Evolutionary conservation across 2,329 filamentous ascomycete genomes (phyloP).

Genomic region (Pyrenochaeta sp.): DNA sequence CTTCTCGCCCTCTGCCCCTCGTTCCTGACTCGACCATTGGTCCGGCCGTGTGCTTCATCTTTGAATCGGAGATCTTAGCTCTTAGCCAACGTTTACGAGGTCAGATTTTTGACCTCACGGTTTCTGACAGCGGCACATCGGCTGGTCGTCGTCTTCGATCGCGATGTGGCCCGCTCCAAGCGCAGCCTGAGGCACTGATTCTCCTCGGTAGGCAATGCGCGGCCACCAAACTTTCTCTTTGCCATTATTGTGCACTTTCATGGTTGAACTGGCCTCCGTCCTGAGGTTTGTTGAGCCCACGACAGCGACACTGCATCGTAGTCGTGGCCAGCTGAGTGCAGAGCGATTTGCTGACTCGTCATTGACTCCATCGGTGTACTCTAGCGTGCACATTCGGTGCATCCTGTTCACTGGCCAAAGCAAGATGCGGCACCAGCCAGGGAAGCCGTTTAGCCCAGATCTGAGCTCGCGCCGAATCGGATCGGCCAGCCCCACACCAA

Average conservation of each 20-base stretch:
- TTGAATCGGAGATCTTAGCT: conserved; percentile 6
- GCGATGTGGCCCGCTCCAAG: conserved; percentile 25
- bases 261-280: conserved; percentile 4
- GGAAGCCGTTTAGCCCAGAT: conserved; percentile 43
- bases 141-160: conserved; percentile 22
- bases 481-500: conserved; percentile 41
- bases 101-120: conserved; percentile 14
- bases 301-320: conserved; percentile 8
- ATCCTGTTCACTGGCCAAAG: conserved; percentile 19
- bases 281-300: conserved; percentile 10
- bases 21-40: conserved; percentile 20
- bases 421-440: conserved; percentile 41
- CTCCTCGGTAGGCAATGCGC: too few relatives aligned
- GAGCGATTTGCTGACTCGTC: conserved; percentile 22
- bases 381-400: conserved; percentile 17
- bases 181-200: too few relatives aligned
- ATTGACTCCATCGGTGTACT: conserved; percentile 13
- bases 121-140: conserved; percentile 39
- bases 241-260: conserved; percentile 5
- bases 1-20: conserved; percentile 22
- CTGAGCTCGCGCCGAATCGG: conserved; percentile 43
- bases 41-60: conserved; percentile 19
- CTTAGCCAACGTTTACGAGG: conserved; percentile 18
- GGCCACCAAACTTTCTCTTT: too few relatives aligned
- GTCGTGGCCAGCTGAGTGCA: conserved; percentile 8